Conservation (phyloP, 75 land plant genomes). For the Cupressus sempervirens region DNA sequence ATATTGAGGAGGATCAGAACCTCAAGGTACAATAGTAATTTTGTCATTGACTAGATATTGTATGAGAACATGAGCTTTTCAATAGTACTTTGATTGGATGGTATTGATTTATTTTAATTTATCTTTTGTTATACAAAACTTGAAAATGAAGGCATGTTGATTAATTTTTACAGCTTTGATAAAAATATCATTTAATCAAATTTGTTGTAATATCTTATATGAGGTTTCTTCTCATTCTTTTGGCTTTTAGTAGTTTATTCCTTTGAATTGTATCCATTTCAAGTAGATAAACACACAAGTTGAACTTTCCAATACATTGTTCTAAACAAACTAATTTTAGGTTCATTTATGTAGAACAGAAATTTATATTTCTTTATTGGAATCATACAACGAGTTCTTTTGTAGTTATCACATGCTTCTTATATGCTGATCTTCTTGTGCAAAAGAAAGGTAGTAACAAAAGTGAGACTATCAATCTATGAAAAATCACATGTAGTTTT, state of each 20-base stretch:
- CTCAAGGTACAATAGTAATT: constrained; percentile 47
- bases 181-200: no score
- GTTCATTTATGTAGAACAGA: neutral
- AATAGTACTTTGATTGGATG: neutral
- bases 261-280: neutral
- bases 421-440: neutral
- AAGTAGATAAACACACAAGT: neutral
- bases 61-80: neutral
- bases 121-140: neutral
- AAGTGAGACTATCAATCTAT: no score
- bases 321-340: neutral
- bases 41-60: neutral
- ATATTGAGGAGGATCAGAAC: constrained; percentile 60
- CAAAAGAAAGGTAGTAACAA: neutral
- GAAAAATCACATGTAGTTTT: no score
- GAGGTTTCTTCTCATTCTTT: neutral
- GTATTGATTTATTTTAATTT: neutral
- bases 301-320: neutral
- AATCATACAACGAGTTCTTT: neutral
- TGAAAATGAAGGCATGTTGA: neutral
- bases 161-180: neutral
- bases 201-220: no score
- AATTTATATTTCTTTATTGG: neutral
- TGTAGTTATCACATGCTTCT: neutral
- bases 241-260: neutral